Evolutionary conservation across 2,329 filamentous ascomycete genomes (phyloP).

Genomic region (Neopestalotiopsis sp.): DNA sequence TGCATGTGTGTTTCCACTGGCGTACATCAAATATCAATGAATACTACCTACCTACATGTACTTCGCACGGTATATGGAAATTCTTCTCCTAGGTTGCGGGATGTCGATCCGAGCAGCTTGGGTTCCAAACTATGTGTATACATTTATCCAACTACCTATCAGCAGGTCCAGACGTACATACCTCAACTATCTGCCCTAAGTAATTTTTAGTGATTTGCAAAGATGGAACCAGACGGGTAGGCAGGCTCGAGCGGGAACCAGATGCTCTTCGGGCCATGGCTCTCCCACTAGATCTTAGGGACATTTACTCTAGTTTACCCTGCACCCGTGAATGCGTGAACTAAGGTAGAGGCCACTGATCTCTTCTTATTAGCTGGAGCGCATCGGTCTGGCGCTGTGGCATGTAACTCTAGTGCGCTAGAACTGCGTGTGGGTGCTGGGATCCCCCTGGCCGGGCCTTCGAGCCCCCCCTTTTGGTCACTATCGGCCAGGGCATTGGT

Average conservation of each 20-base stretch:
- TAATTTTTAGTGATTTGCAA: not conserved
- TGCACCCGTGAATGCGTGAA: not conserved
- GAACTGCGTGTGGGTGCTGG: not conserved
- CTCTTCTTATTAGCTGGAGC: not conserved
- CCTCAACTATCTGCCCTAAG: not conserved
- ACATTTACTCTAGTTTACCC: not conserved
- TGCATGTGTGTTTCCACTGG: not conserved
- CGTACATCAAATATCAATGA: not conserved
- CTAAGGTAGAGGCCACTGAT: slow-evolving; percentile 2
- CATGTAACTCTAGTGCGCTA: not conserved
- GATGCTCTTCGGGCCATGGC: not conserved
- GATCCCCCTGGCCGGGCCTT: not conserved
- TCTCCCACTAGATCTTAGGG: not conserved
- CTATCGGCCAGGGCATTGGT: slow-evolving; percentile 1
- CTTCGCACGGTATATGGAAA: not conserved
- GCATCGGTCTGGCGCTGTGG: not conserved
- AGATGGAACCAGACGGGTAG: not conserved
- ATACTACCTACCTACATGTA: not conserved
- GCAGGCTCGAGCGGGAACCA: not conserved
- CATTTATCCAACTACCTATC: too few relatives aligned
- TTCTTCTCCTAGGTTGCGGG: not conserved
- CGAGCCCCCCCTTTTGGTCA: not conserved
- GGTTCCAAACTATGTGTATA: not conserved
- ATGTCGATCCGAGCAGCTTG: not conserved
- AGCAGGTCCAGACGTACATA: too few relatives aligned